These are phyloP conservation scores for Miamiensis avidus DNA, from an alignment of 169 alveolate genomes.

Conservation along the genomic window DNA sequence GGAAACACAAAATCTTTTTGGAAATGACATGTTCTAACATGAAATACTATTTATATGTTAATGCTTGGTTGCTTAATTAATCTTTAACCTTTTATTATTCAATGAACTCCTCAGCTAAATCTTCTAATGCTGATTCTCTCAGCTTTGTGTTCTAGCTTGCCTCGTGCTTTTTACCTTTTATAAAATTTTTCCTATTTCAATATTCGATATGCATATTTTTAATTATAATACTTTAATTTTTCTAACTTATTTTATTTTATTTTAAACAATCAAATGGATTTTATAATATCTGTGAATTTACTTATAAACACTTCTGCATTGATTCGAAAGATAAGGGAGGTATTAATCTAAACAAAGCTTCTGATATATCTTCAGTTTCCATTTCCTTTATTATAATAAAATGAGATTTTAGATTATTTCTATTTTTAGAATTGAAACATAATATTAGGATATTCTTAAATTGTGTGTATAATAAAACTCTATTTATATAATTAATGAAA, in stretches of 20 bases:
- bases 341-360: not conserved
- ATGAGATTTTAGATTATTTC: no score
- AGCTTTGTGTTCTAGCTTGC: not conserved
- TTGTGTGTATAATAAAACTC: not conserved
- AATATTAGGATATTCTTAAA: no score
- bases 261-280: no score
- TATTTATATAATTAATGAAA: no score
- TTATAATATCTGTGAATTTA: no score
- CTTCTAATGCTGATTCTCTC: not conserved
- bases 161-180: no score
- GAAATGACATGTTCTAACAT: not conserved
- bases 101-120: not conserved
- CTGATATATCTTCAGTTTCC: not conserved
- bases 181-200: no score
- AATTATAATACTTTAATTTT: no score
- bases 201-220: no score
- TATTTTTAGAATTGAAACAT: no score
- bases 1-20: not conserved
- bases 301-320: not conserved
- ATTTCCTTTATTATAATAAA: not conserved
- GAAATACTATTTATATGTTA: not conserved
- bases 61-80: not conserved
- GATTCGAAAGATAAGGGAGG: not conserved
- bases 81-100: not conserved
- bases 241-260: no score